phyloP scores from a whole-genome alignment of 2,329 filamentous ascomycete genomes.

The Thelonectria olida region DNA sequence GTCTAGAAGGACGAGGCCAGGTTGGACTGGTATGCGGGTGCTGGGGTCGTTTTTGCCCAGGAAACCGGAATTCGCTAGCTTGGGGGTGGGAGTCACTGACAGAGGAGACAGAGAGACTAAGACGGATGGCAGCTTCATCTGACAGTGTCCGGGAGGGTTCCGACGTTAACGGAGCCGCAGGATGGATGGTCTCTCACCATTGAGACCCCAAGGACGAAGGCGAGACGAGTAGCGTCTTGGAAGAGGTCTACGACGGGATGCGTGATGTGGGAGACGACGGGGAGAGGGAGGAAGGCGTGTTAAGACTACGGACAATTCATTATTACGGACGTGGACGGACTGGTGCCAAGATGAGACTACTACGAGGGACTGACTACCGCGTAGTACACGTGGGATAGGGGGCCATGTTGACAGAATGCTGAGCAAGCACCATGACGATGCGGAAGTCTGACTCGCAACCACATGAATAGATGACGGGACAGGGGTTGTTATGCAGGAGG shows the following conservation, averaged over 20 bases:
- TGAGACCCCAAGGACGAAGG: background rate
- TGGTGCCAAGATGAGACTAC: no score
- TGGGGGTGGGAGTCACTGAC: no score
- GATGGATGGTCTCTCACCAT: background rate
- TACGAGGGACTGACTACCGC: background rate
- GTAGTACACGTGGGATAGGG: no score
- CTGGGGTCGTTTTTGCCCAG: background rate
- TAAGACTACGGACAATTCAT: no score
- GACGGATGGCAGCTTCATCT: background rate
- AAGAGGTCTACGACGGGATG: background rate
- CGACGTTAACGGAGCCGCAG: background rate
- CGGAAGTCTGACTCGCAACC: slow-evolving; percentile 11
- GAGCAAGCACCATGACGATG: background rate
- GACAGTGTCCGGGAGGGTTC: background rate
- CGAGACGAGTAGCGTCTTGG: slow-evolving; percentile 1
- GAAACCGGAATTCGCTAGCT: background rate
- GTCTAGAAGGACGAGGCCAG: background rate
- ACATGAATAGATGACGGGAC: slow-evolving; percentile 5
- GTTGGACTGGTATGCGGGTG: background rate
- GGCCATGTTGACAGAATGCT: no score
- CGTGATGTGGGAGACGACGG: background rate
- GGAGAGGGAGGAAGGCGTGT: no score
- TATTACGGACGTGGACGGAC: background rate
- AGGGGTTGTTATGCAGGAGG: background rate
- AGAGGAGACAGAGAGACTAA: background rate